Base-by-base conservation (phyloP, 805 yeast genomes). In the Wickerhamomyces bovis region DNA sequence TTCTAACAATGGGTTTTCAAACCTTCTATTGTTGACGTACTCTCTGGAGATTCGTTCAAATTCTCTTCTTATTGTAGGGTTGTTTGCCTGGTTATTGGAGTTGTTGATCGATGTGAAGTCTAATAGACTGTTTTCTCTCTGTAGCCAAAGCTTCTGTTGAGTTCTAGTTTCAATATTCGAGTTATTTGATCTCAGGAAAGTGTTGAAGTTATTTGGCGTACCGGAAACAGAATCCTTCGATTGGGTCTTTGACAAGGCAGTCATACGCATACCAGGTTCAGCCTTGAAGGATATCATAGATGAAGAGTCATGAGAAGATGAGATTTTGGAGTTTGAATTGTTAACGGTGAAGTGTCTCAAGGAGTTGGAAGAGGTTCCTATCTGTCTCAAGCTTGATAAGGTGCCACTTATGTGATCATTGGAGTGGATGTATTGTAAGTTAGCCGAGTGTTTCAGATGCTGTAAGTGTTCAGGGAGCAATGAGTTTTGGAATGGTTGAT, bases 141-240 rank as follows among this genome's bases (percentile, higher is more conserved):
- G 95, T 30, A 88, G 68, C 95, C 95, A 87, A 44, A 89, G 72
- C 51, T 82, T 76, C 59, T 85, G 94, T 59, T 88, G 96, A 0
- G 95, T 86, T 66, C 96, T 72, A 1, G 87, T 80, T 50, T 81
- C 86, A 25, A 68, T 61, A 44, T 68, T 68, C 1, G 63, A 50
- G 47, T 64, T 53, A 36, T 66, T 69, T 3, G 68, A 44, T 50
- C 66, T 66, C 45, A 75, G 56, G 58, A 70, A 72, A 38, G 69
- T 67, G 11, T 68, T 61, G 53, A 75, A 74, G 49, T 73, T 69
- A 38, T 65, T 65, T 44, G 64, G 66, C 5, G 60, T 51, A 4
- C 44, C 51, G 49, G 47, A 48, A 31, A 49, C 58, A 50, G 52
- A 36, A 2, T 42, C 46, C 20, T 42, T 64, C 19, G 45, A 59